Base-by-base conservation (phyloP, 2,329 filamentous ascomycete genomes). In the Phymatotrichopsis omnivora region DNA sequence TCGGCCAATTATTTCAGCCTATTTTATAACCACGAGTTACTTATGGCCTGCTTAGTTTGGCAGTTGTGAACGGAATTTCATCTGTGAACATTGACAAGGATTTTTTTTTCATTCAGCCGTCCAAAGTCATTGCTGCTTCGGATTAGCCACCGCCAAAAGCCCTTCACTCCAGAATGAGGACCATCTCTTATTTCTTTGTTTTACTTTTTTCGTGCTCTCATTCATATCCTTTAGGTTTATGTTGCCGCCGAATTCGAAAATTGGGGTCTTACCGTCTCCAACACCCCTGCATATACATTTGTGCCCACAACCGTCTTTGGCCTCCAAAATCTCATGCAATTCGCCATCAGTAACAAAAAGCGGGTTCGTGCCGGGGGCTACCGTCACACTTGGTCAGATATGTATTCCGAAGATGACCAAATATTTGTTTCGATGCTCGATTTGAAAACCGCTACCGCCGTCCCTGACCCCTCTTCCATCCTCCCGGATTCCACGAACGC, bases 381-480 rank as follows among this genome's bases (percentile, higher is more conserved):
- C 45, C 60, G 67, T 4, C 67, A 70, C 48, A 67, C 63, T 5
- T 69, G 67, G 65, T 59, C 62, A 4, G 57, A 62, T 5, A 62
- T 67, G 16, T 69, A 67, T 47, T 62, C 64, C 1, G 57, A 64
- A 46, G 58, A 64, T 19, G 64, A 62, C 20, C 60, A 68, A 36
- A 61, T 70, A 12, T 53, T 69, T 32, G 63, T 70, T 30, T 69
- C 66, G 0, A 59, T 68, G 12, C 55, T 69, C n/a, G 62, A 62
- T 37, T 48, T 68, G 6, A 47, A 63, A 19, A 56, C 60, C 27
- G 65, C 64, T 4, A 63, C 62, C 1, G 59, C 57, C 5, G 46
- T 68, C 1, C 67, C 67, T 1, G 65, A 68, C 41, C 56, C 57
- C 27, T 60, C 60, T 42, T 59, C 60, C 17, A 52, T 65, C 23